Conservation (phyloP, 139 green algal genomes). For the Haematococcus sp. region DNA sequence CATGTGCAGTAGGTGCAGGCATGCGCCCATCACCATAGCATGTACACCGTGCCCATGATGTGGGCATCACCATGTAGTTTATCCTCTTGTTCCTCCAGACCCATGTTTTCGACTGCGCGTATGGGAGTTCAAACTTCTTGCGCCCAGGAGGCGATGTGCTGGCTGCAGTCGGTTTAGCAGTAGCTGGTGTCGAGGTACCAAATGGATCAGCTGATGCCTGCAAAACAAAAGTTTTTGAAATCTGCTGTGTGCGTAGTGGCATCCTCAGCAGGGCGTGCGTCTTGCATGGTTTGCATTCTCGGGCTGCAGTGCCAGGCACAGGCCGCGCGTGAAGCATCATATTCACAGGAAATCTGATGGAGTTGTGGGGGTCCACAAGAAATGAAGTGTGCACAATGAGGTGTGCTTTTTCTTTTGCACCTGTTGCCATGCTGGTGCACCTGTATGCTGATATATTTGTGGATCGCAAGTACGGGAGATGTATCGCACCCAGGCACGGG, state of each 20-base stretch:
- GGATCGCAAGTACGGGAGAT: conserved; percentile 11
- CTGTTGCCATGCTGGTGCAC: neutral
- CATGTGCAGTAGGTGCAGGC: neutral
- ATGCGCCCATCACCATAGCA: neutral
- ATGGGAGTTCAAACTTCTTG: neutral
- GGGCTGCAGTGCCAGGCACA: no score
- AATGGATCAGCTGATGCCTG: no score
- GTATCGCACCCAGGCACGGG: neutral
- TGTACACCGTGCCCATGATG: neutral
- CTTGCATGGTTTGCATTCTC: no score
- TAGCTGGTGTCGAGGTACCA: no score
- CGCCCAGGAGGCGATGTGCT: neutral
- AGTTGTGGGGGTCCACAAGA: neutral
- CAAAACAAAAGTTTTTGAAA: no score
- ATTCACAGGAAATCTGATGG: neutral
- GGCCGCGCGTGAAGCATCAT: no score
- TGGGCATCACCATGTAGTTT: conserved; percentile 14
- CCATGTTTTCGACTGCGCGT: neutral
- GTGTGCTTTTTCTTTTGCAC: neutral
- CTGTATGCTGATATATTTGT: neutral
- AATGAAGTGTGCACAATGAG: neutral
- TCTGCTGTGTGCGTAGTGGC: no score
- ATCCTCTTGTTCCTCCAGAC: conserved; percentile 6
- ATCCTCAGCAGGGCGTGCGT: no score
- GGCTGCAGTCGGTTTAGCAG: no score